Percentiles rank a stretch among this genome's conserved stretches.
Evolutionary conservation across 2,329 filamentous ascomycete species (phyloP).

Genomic region (Cercospora brassicicola): DNA sequence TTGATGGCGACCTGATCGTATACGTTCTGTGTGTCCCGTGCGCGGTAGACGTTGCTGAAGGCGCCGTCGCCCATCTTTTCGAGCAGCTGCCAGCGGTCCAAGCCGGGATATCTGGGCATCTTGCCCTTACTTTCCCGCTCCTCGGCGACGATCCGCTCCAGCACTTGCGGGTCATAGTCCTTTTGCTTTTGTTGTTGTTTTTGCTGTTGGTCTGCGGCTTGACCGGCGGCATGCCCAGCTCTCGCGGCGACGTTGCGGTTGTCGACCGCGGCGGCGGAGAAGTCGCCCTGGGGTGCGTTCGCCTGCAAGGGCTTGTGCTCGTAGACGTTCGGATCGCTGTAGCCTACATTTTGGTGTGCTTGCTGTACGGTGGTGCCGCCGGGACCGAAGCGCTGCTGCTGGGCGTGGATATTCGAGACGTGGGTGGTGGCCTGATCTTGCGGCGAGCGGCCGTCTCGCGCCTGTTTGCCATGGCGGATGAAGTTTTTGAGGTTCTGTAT

Average conservation of each 20-base stretch:
- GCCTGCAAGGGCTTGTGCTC: slow-evolving; percentile 55
- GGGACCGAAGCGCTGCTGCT: slow-evolving; percentile 56
- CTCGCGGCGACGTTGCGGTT: slow-evolving; percentile 67
- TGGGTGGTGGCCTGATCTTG: slow-evolving; percentile 64
- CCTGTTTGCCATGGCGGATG: slow-evolving; percentile 96
- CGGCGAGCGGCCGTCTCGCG: slow-evolving; percentile 63
- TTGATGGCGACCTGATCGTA: slow-evolving; percentile 90
- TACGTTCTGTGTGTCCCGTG: slow-evolving; percentile 70
- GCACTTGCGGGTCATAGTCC: slow-evolving; percentile 62
- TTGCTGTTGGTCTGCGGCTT: slow-evolving; percentile 63
- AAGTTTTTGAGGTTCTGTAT: slow-evolving; percentile 99
- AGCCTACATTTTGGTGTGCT: slow-evolving; percentile 47
- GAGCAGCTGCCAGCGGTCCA: slow-evolving; percentile 80
- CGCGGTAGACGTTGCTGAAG: slow-evolving; percentile 97
- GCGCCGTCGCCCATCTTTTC: slow-evolving; percentile 99
- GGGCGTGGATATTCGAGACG: slow-evolving; percentile 64
- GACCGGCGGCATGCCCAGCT: slow-evolving; percentile 64
- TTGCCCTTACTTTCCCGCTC: slow-evolving; percentile 84
- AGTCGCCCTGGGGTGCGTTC: slow-evolving; percentile 55
- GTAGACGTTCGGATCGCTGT: slow-evolving; percentile 62
- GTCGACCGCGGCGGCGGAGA: slow-evolving; percentile 62
- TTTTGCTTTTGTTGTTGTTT: slow-evolving; percentile 51
- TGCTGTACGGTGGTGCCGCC: slow-evolving; percentile 44
- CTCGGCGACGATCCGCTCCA: slow-evolving; percentile 85
- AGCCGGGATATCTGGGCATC: slow-evolving; percentile 79